Evolutionary conservation across 2,329 filamentous ascomycete genomes (phyloP), one percentile per base, ranked within the genome.

Genomic region (Fusarium nodosum): DNA sequence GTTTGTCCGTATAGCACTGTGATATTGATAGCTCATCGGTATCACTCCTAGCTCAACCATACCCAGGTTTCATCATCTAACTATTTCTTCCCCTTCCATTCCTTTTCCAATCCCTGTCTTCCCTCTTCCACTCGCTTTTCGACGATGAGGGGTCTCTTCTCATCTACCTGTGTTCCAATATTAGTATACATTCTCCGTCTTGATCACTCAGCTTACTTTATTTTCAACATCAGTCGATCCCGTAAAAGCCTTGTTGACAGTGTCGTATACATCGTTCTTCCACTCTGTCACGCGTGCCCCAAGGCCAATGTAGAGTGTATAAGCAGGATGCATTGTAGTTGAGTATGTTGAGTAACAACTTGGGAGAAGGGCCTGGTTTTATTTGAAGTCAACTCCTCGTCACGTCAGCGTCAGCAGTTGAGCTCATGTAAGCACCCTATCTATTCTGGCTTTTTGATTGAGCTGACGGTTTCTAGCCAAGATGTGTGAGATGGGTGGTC

Each of bases 241-340:
- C 9, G 20, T 26, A 33, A 69, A 47, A 1, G 39, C 55, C 7
- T 55, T 57, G 11, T 26, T 63, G 11, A 69, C 10, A 2, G 45
- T 28, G 7, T 38, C 42, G 38, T 45, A 48, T 16, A 66, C 22
- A 8, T 48, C 45, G 0, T 50, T 53, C 45, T 63, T 58, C 52
- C 57, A 55, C 15, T 62, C 52, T 1, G 61, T n/a, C 36, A 66
- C 28, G 7, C 41, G 52, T 7, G 62, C 47, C 18, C 28, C 31
- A 5, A 66, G 56, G 6, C 61, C 61, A n/a, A 63, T 34, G 12
- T 69, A 69, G 6, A 69, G 18, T 4, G 62, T 62, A 6, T 69
- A 69, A 31, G 53, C 66, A 3, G 62, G 66, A 46, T 69, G 66
- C 66, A 69, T 68, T 6, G 3, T 36, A 18, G 22, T 41, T 26